Evolutionary conservation across 2,329 filamentous ascomycete species (phyloP), one percentile per base, ranked within the genome.

Genomic region (Leptographium flavum): DNA sequence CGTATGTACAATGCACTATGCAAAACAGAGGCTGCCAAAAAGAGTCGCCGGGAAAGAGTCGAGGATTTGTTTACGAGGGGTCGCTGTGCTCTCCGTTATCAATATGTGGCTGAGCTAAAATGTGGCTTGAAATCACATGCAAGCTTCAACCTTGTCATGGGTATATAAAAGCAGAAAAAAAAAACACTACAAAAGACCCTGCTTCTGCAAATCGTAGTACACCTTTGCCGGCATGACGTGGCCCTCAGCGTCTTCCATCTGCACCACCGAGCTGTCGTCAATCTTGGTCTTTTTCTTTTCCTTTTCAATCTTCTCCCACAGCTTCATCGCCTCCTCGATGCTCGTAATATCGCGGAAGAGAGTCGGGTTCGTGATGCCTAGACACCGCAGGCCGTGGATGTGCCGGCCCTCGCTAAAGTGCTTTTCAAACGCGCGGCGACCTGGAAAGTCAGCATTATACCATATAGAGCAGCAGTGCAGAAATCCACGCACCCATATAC

Each of bases 171-270:
- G 3, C 13, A 8, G 27, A 11, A 9, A 28, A 7, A 28, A 8
- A 28, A 8, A 28, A 7, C 27, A 28, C 27, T 7, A 42, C 28
- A 42, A 25, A 10, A 46, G 31, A 30, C 90, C 90, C 60, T 94
- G 87, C 66, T 93, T 94, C 63, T 87, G 83, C 63, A 96, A 65
- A 71, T 98, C 92, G 53, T 88, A 81, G 62, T 95, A 98, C 45
- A 98, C 90, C 71, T 94, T 94, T 67, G 95, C 87, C 0, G 93
- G 92, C 92, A 98, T 98, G 47, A 98, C 92, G 57, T 98, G 96
- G 39, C 92, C 92, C 60, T 94, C 85, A 0, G 79, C 84, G 62
- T 98, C 92, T 69, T 98, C 92, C 92, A 98, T 98, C 69, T 98
- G 87, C 42, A 96, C 86, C 10, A 98, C 76, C 49, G 83, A 86